Evolutionary conservation across 2,329 filamentous ascomycete species (phyloP), one percentile per base, ranked within the genome.

Genomic region (Fusarium nanum): DNA sequence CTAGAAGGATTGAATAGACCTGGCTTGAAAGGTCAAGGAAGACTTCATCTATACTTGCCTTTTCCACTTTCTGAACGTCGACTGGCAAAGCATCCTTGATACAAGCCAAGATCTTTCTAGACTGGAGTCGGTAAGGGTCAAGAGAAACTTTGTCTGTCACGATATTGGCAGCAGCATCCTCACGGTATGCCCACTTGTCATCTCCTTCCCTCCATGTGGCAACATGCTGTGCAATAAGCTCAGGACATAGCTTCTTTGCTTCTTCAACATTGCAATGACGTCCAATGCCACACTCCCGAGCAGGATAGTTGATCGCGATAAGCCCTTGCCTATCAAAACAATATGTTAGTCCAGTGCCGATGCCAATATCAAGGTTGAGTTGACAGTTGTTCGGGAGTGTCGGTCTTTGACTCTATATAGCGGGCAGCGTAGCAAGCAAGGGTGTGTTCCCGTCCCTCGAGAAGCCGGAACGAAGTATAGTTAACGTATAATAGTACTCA

Each of bases 251-350:
- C 79, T 95, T 95, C 79, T 90, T 91, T 20, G 96, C 96, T 76
- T 98, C 96, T 6, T 85, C 84, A 44, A 93, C 87, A 11, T 89
- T 92, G 68, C 95, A 90, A 81, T 97, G 93, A 34, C 95, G 85
- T 46, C 85, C 91, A 56, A 99, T 89, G 4, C 93, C 94, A 75
- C 89, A 94, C 11, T 87, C 87, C 18, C 96, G 90, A 7, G 95
- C 94, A 4, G 96, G 90, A 77, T 99, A 99, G 82, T 99, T 99
- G 80, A 99, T 90, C 5, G 96, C 96, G 77, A 99, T 99, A 25
- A 99, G 85, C 11, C 92, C 93, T 80, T 97, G 92, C 92, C 92
- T 90, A 72, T 11, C 46, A 23, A 23, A 25, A 18, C 56, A 23
- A 23, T 22, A 14, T 58, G 70, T 76, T 53, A 77, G 59, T 20